Percentiles rank a stretch among this genome's conserved stretches.
Conservation (phyloP, 1,284 basidiomycete genomes). For the Mycosarcoma maydis region DNA sequence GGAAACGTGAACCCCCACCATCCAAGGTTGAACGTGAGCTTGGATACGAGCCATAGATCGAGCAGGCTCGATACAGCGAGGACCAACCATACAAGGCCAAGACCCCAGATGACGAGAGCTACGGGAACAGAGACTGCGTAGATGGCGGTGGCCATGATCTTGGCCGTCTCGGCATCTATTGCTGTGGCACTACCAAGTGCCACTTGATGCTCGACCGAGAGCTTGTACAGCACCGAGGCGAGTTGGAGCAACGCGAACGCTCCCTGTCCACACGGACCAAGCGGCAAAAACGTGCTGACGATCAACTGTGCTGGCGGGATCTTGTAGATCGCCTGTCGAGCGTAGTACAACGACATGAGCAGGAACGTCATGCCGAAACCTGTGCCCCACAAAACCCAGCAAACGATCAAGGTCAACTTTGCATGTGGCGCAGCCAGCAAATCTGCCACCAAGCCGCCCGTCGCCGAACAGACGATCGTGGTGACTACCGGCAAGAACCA, state of each 20-base stretch:
- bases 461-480: conserved; percentile 75
- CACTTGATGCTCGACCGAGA: conserved; percentile 17
- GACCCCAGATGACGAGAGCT: conserved; percentile 69
- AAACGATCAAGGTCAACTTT: conserved; percentile 71
- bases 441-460: conserved; percentile 74
- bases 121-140: conserved; percentile 48
- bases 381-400: conserved; percentile 69
- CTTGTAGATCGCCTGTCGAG: conserved; percentile 69
- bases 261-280: conserved; percentile 74
- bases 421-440: conserved; percentile 71
- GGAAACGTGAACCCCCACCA: conserved; percentile 61
- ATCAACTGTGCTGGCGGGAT: conserved; percentile 70
- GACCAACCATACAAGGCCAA: conserved; percentile 69
- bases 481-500: conserved; percentile 77
- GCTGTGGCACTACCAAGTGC: conserved; percentile 12
- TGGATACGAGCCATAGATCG: conserved; percentile 47
- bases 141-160: conserved; percentile 49
- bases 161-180: conserved; percentile 24
- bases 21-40: conserved; percentile 57
- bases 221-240: conserved; percentile 29
- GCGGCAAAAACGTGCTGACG: conserved; percentile 73
- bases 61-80: conserved; percentile 65
- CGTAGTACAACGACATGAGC: conserved; percentile 73
- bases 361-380: conserved; percentile 72
- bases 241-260: conserved; percentile 73